These are phyloP conservation scores for Rubroboletus satanas DNA, from an alignment of 768 basidiomycete species.

Conservation along the genomic window DNA sequence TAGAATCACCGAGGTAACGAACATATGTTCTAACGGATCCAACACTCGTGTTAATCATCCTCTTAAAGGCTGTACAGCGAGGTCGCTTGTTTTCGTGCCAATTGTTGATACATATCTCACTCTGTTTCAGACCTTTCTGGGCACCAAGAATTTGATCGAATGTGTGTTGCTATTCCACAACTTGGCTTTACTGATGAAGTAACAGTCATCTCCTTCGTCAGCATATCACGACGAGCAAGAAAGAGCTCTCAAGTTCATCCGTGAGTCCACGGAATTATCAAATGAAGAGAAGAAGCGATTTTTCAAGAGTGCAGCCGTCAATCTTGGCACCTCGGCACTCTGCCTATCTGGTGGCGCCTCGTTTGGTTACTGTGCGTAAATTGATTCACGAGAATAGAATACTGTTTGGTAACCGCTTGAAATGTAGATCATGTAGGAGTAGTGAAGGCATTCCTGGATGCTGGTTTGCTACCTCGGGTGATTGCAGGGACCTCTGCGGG, in stretches of 20 bases:
- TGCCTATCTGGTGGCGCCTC: conserved; percentile 96
- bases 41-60: conserved; percentile 2
- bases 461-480: conserved; percentile 81
- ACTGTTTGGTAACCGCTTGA: neutral
- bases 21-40: neutral
- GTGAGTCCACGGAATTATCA: conserved; percentile 67
- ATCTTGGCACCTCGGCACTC: conserved; percentile 86
- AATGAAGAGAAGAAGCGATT: conserved; percentile 89
- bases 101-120: conserved; percentile 9
- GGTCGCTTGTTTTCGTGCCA: conserved; percentile 34
- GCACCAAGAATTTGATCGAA: conserved; percentile 89
- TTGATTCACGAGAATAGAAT: neutral
- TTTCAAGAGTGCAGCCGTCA: conserved; percentile 85
- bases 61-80: conserved; percentile 80
- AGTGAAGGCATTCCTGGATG: conserved; percentile 87
- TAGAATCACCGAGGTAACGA: conserved; percentile 74
- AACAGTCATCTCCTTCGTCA: conserved; percentile 26
- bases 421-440: conserved; percentile 81
- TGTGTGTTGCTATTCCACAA: conserved; percentile 38
- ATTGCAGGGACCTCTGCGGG: conserved; percentile 95
- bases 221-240: conserved; percentile 82
- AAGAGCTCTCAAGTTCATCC: conserved; percentile 68
- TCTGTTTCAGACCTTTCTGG: conserved; percentile 71
- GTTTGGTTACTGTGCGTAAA: conserved; percentile 81
- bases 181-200: conserved; percentile 1